phyloP scores from a whole-genome alignment of 495 filamentous ascomycete genomes.

The Penicillium pulvis region DNA sequence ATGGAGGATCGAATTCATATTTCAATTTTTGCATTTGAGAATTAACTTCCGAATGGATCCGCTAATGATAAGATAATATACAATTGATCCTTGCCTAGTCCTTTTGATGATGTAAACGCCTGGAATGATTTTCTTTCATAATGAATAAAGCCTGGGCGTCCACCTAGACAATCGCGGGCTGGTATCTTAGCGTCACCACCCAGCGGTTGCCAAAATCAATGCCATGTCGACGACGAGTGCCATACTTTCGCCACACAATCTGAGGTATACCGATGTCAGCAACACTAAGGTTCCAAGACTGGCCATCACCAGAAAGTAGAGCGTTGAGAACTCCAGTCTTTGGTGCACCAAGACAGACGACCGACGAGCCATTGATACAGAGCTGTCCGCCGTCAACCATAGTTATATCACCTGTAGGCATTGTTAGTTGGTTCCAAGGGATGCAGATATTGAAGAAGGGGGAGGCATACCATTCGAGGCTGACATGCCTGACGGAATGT shows the following conservation, averaged over 20 bases:
- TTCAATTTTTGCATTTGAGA: background rate
- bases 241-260: slow-evolving; percentile 83
- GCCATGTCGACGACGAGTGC: slow-evolving; percentile 72
- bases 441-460: slow-evolving; percentile 9
- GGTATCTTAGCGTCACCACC: slow-evolving; percentile 61
- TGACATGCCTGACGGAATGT: slow-evolving; percentile 84
- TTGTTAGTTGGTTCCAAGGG: slow-evolving; percentile 24
- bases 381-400: slow-evolving; percentile 69
- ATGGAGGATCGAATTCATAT: background rate
- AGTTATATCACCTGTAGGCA: slow-evolving; percentile 46
- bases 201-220: slow-evolving; percentile 85
- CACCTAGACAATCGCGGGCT: slow-evolving; percentile 16
- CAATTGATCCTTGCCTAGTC: background rate
- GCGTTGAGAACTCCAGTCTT: slow-evolving; percentile 79
- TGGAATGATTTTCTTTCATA: slow-evolving; percentile 4
- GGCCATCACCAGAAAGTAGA: slow-evolving; percentile 57
- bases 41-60: background rate
- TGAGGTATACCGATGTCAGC: slow-evolving; percentile 85
- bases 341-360: slow-evolving; percentile 82
- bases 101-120: slow-evolving; percentile 8
- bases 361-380: slow-evolving; percentile 71
- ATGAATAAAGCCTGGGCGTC: slow-evolving; percentile 1
- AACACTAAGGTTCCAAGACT: slow-evolving; percentile 71
- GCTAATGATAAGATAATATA: slow-evolving; percentile 18
- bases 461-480: slow-evolving; percentile 67